These are phyloP conservation scores for Pseudopediastrum boryanum DNA, from an alignment of 139 green algal genomes.

Conservation along the genomic window DNA sequence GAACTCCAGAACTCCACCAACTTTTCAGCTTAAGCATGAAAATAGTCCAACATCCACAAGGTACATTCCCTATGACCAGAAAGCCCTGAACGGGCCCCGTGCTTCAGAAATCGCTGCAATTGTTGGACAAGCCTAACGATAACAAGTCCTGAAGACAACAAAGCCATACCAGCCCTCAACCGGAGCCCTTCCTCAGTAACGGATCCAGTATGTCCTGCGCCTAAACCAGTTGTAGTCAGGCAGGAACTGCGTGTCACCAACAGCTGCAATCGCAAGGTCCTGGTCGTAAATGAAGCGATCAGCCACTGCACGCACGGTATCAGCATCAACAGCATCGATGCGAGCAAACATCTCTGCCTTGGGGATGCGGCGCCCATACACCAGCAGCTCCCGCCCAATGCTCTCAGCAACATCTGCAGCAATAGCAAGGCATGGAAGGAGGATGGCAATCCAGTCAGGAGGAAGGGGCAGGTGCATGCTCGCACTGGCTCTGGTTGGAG, in stretches of 20 bases:
- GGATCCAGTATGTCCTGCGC: constrained; percentile 92
- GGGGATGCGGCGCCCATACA: constrained; percentile 93
- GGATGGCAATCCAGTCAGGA: no score
- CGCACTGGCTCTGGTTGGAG: no score
- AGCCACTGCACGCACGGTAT: constrained; percentile 85
- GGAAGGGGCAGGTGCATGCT: no score
- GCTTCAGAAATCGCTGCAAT: no score
- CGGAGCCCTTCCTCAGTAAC: constrained; percentile 89
- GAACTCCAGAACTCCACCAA: no score
- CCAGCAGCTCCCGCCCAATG: constrained; percentile 93
- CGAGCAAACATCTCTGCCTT: constrained; percentile 96
- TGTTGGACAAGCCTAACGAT: no score
- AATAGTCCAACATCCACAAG: no score
- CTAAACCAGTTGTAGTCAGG: constrained; percentile 98
- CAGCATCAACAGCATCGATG: constrained; percentile 94
- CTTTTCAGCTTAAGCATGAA: no score
- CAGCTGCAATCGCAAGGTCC: constrained; percentile 87
- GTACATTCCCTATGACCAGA: no score
- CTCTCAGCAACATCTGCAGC: constrained; percentile 86
- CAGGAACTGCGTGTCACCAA: constrained; percentile 89
- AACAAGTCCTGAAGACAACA: no score
- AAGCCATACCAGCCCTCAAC: no score
- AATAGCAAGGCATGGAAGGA: neutral
- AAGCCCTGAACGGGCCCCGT: no score
- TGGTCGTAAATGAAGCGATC: constrained; percentile 93